Base-by-base conservation (phyloP, 495 filamentous ascomycete species). In the Cairneyella variabilis region DNA sequence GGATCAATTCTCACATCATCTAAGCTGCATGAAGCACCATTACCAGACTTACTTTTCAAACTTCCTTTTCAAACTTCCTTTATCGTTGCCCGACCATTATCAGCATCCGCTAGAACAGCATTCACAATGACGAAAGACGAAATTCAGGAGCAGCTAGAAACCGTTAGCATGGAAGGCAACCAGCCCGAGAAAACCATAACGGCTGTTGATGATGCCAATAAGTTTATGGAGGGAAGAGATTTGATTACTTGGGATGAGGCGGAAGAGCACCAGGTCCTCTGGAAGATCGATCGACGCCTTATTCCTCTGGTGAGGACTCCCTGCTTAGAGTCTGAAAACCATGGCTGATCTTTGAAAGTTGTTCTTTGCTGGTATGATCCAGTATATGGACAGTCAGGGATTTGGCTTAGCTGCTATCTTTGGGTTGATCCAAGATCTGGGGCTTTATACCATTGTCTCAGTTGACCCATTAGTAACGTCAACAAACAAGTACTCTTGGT, bases 381-480 rank as follows among this genome's bases (percentile, higher is more conserved):
- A 6, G 3, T 36, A 36, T 25, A 37, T 17, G 8, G 47, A 50
- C 34, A 39, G 25, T 21, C 30, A 37, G 16, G 32, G 10, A 3
- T 50, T 25, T 38, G 47, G 47, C 14, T n/a, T 38, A n/a, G 27
- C 47, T 14, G 47, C 47, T 3, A 22, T 50, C 11, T 50, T 50
- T 20, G 27, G 27, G 3, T n/a, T 50, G 34, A 23, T 50, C 3
- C 7, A 50, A 38, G 32, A 50, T 26, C 47, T 50, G 7, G 14
- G 23, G 2, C 34, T 50, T 8, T 50, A 37, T 17, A 38, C 3
- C 14, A 25, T 39, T 3, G 20, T 25, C 2, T 17, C 34, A 16
- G 28, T 32, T 38, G 14, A 38, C 30, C 12, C 23, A 3, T 25
- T 50, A 17, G 47, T 25, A 14, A 8, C 25, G 8, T 34, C 30